Evolutionary conservation across 495 filamentous ascomycete species (phyloP), one percentile per base, ranked within the genome.

Genomic region (Penicillium tannophilum): DNA sequence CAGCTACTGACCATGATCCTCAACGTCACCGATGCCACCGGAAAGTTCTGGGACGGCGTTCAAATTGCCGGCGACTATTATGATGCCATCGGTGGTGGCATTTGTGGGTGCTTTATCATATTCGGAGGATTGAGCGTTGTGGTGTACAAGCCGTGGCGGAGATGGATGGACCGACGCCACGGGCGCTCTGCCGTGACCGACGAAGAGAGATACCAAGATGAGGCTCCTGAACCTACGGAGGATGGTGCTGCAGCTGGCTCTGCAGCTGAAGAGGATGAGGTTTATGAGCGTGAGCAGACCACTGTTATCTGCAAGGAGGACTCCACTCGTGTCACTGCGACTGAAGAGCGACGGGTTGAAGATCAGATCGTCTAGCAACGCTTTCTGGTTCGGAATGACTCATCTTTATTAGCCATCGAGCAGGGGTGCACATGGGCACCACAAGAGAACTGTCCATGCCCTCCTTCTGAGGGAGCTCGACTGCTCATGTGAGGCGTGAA

Each of bases 1-100:
- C 93, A 98, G 72, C 66, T 97, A 1, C 74, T 97, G 28, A 90
- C 82, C 28, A 76, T 98, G 28, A 82, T 92, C 2, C 67, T 89
- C 31, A 87, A 90, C 68, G 86, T 93, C 14, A 86, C 88, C 0
- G 76, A 87, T 54, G 90, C 90, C 1, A 79, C 78, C 17, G 92
- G 91, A 0, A 72, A 64, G 20, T 97, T 97, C 71, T 97, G 93
- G 93, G 88, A 93, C 52, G 92, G 92, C 3, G 88, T 97, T 0
- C 76, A 82, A 48, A 82, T 76, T 11, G 86, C 88, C 6, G 85
- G 89, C 0, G 90, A 97, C 59, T 82, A 90, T 68, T 97, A 90
- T 63, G 92, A 97, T 72, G 83, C 92, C 46, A 88, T 97, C 43
- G 93, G 92, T 39, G 93, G 89, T 10, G 79, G 77, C 8, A 96